Percentiles rank a stretch among this genome's conserved stretches.
phyloP scores from a whole-genome alignment of 2,329 filamentous ascomycete genomes.

The Lasiodiplodia citricola region DNA sequence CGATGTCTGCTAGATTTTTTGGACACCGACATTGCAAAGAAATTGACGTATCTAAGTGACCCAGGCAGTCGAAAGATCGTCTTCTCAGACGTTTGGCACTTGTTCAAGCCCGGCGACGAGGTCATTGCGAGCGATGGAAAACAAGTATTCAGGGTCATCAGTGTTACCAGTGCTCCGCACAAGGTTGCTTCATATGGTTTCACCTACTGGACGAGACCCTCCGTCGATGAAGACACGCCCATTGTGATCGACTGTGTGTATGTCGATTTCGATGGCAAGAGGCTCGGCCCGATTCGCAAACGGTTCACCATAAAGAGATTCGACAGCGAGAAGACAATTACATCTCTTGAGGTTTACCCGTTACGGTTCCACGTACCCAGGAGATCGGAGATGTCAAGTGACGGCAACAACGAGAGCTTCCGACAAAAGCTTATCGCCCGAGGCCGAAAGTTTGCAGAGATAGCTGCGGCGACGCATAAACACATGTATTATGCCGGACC shows the following conservation, averaged over 20 bases:
- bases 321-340: background rate
- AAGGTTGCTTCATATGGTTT: background rate
- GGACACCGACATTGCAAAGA: background rate
- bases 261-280: background rate
- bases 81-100: background rate
- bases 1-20: background rate
- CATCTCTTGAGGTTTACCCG: background rate
- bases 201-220: too few species aligned
- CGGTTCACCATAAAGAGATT: background rate
- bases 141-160: background rate
- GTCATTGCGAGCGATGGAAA: background rate
- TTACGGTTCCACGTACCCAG: background rate
- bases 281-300: background rate
- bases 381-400: too few species aligned
- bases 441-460: background rate
- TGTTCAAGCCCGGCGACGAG: background rate
- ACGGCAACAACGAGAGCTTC: background rate
- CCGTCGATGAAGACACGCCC: background rate
- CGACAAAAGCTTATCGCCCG: background rate
- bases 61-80: background rate
- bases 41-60: background rate
- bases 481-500: background rate
- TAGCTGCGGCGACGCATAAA: background rate
- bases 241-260: background rate
- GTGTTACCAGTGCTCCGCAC: background rate